A percentile compares a stretch with the other conserved stretches of the same genome.
phyloP scores from a whole-genome alignment of 345 rosid species.

The Hibiscus mutabilis region DNA sequence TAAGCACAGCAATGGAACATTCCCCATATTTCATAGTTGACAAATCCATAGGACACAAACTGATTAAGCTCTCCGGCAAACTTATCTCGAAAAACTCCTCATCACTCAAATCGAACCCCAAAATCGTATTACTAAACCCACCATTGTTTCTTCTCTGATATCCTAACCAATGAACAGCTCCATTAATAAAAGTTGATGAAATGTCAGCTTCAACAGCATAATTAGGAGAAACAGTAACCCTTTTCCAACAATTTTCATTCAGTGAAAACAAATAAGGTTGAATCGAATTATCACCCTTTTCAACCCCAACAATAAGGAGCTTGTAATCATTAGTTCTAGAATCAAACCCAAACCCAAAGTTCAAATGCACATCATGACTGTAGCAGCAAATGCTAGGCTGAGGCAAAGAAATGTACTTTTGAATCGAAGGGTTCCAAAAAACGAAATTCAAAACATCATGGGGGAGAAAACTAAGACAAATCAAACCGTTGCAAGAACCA shows the following conservation, averaged over 20 bases:
- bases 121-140: background rate
- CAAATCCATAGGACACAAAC: background rate
- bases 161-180: no score
- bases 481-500: background rate
- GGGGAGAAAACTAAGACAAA: background rate
- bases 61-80: background rate
- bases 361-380: no score
- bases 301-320: background rate
- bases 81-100: background rate
- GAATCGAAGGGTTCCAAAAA: background rate
- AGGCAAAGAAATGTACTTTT: background rate
- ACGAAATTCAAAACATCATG: background rate
- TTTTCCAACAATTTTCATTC: background rate
- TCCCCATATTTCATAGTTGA: background rate
- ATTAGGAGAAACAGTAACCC: background rate
- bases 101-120: background rate
- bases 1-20: background rate
- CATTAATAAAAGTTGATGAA: background rate
- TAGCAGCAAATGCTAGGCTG: background rate
- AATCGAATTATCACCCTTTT: background rate
- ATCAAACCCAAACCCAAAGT: conserved; percentile 8
- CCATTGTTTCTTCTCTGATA: background rate
- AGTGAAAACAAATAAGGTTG: background rate
- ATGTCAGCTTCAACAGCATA: background rate
- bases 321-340: background rate